Conservation (phyloP, 1,139 yeast genomes). For the Yamadazyma buinensis region DNA sequence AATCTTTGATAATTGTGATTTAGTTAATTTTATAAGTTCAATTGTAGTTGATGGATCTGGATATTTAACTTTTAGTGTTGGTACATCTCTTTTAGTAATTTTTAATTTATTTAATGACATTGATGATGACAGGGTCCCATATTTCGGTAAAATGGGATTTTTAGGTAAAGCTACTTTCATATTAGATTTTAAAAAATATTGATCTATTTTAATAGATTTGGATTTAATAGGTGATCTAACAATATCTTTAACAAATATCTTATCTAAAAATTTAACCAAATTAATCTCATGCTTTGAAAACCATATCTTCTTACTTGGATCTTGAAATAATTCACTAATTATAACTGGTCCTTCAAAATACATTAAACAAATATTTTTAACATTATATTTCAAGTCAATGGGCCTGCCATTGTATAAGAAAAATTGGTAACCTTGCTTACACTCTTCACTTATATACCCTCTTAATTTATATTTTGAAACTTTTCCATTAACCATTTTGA, state of each 20-base stretch:
- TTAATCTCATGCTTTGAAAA: conserved; percentile 13
- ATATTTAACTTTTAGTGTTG: neutral
- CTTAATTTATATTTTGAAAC: conserved; percentile 22
- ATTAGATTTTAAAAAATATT: neutral
- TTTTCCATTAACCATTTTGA: conserved; percentile 17
- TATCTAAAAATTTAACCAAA: conserved; percentile 26
- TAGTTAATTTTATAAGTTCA: neutral
- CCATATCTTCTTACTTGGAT: conserved; percentile 32
- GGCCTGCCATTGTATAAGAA: conserved; percentile 43
- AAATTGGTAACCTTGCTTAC: conserved; percentile 40
- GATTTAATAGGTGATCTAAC: neutral
- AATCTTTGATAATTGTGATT: conserved; percentile 2
- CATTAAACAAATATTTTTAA: conserved; percentile 20
- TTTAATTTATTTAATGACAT: too few species aligned
- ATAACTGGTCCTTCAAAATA: conserved; percentile 25
- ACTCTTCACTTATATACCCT: conserved; percentile 26
- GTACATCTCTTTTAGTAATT: too few species aligned
- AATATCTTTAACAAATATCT: conserved; percentile 21
- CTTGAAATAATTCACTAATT: conserved; percentile 38
- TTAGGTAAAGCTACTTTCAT: neutral
- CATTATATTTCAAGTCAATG: conserved; percentile 15
- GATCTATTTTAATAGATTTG: neutral
- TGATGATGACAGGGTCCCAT: too few species aligned
- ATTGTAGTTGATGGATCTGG: neutral
- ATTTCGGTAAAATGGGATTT: neutral